Base-by-base conservation (phyloP, 306 rosid species). In the Senna tora region DNA sequence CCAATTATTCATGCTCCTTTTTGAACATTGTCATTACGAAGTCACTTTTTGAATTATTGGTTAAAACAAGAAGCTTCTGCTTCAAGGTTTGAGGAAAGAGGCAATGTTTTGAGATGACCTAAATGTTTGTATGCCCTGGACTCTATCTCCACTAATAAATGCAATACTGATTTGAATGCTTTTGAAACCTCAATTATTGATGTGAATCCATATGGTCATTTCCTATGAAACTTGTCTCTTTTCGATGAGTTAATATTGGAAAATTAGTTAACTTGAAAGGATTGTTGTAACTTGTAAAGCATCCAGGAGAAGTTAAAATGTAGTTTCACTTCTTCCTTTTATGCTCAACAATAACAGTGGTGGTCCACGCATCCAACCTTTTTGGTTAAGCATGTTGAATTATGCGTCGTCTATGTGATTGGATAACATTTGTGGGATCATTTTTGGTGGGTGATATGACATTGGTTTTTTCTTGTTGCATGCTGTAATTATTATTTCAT, bases 321-420 rank as follows among this genome's bases (percentile, higher is more conserved):
- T 20, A 8, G 30, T 4, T 52, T 52, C 6, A 9, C 16, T 54
- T 54, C 34, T 25, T 7, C 36, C 34, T 11, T 25, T 54, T 54
- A 21, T 22, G 11, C 60, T 11, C 36, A 2, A 54, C 60, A 54
- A 54, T 21, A 25, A 54, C 16, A 13, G 14, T 13, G 16, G 43
- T 53, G 30, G 30, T 8, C 4, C 57, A 7, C 8, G 30, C 57
- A 19, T 52, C 28, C 28, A 7, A 64, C 28, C 43, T 54, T 71
- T 71, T 34, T 16, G 58, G 54, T 76, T 58, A 43, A 14, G 36
- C 63, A 20, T 61, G 53, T 77, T 62, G 22, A 4, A 39, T 62
- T 17, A 62, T 38, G 16, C 7, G 43, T 42, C 61, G 15, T 67
- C 38, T 42, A 36, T 77, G 56, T 38, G 54, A 68, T 73, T 77